Percentiles rank a stretch among this genome's conserved stretches.
Evolutionary conservation across 495 filamentous ascomycete genomes (phyloP).

Genomic region (Aspergillus bridgeri): DNA sequence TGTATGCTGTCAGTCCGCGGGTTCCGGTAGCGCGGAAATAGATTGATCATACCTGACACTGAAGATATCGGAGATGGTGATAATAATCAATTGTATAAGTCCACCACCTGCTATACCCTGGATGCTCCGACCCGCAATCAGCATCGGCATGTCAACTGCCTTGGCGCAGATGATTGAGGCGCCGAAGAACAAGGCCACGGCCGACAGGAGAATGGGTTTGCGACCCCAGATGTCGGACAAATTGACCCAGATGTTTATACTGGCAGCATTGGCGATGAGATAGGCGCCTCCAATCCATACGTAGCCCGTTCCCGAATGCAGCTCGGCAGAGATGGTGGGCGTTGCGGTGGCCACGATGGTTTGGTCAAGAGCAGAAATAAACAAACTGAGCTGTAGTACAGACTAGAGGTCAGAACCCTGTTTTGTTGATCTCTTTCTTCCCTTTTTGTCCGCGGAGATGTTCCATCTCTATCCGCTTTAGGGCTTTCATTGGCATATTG

Average conservation of each 20-base stretch:
- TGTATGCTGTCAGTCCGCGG: conserved; percentile 4
- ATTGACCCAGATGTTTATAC: conserved; percentile 54
- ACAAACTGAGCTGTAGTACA: conserved; percentile 46
- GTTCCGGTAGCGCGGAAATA: not conserved
- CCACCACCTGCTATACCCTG: conserved; percentile 57
- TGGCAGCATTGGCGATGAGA: conserved; percentile 52
- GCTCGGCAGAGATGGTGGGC: conserved; percentile 52
- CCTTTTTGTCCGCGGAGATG: not conserved
- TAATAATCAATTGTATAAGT: conserved; percentile 49
- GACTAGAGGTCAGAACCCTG: conserved; percentile 5
- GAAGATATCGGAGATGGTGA: conserved; percentile 57
- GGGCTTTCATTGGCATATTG: not conserved
- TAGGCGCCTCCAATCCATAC: conserved; percentile 68
- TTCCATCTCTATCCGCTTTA: not conserved
- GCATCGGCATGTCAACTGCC: conserved; percentile 47
- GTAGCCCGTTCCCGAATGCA: conserved; percentile 60
- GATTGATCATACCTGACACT: conserved; percentile 45
- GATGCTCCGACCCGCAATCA: conserved; percentile 53
- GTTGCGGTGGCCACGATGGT: conserved; percentile 62
- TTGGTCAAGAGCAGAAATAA: conserved; percentile 60
- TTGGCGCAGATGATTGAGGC: conserved; percentile 47
- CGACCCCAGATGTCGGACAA: conserved; percentile 61
- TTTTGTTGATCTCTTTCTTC: too few relatives aligned
- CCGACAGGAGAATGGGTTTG: conserved; percentile 48
- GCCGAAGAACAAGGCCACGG: conserved; percentile 42